Conservation (phyloP, 495 filamentous ascomycete genomes). For the Cladorrhinum samala region DNA sequence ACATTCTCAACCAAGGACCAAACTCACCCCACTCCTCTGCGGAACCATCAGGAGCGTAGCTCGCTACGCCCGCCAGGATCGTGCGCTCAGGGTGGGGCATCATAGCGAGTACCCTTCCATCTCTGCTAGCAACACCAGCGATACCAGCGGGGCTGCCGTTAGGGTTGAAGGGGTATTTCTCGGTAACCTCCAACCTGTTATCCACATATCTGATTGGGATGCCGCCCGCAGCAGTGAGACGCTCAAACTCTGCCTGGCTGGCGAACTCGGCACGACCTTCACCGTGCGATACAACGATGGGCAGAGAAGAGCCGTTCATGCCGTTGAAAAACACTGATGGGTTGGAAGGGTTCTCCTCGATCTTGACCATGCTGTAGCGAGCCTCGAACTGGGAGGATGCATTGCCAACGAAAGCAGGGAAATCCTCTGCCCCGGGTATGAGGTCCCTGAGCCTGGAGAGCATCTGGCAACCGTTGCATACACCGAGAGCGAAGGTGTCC, state of each 20-base stretch:
- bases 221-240: conserved; percentile 54
- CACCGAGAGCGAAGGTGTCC: conserved; percentile 88
- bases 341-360: conserved; percentile 51
- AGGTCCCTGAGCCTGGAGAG: conserved; percentile 73
- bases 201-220: conserved; percentile 79
- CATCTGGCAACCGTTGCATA: conserved; percentile 98
- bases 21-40: conserved; percentile 74
- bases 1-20: conserved; percentile 82
- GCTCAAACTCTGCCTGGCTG: conserved; percentile 42
- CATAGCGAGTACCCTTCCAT: conserved; percentile 84
- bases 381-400: conserved; percentile 88
- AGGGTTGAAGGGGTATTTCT: conserved; percentile 85
- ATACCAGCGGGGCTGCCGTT: conserved; percentile 88
- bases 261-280: conserved; percentile 82
- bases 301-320: conserved; percentile 77
- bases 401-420: conserved; percentile 87
- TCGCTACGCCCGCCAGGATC: conserved; percentile 74
- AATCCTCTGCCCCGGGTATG: conserved; percentile 78
- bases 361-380: conserved; percentile 80
- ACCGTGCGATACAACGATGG: conserved; percentile 85
- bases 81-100: conserved; percentile 97
- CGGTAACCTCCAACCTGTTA: conserved; percentile 66
- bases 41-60: conserved; percentile 60
- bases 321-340: conserved; percentile 89
- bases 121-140: conserved; percentile 68